Evolutionary conservation across 2,329 filamentous ascomycete species (phyloP), one percentile per base, ranked within the genome.

Genomic region (Fusarium odoratissimum): DNA sequence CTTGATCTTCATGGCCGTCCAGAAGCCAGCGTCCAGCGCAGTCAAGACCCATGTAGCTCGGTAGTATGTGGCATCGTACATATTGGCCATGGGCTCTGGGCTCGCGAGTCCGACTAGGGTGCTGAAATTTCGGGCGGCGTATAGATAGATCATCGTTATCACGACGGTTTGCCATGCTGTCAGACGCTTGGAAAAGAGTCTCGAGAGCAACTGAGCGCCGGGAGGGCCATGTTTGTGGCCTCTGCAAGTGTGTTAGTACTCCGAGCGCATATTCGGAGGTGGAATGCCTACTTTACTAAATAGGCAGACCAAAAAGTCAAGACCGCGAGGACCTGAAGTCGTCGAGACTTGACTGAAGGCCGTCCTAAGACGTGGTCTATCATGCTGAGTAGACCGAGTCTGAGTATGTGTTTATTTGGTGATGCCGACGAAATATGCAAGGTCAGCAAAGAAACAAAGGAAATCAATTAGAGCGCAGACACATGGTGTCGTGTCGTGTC

Each of bases 11-110:
- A 99, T 99, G 38, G 96, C 96, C 0, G 95, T 97, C 96, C 96
- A 99, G 82, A 98, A 99, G 3, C 96, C 96, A 10, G 96, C 96
- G 77, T 99, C 96, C 68, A 99, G 84, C 0, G 95, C 96, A 0
- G 96, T 99, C 59, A 96, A 91, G 21, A 98, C 90, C 96, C 96
- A 99, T 79, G 96, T 99, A 61, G 96, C 96, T 54, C 96, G 92
- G 81, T 97, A 99, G 84, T 97, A 99, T 33, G 93, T 91, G 57
- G 94, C 88, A 60, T 93, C 94, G 84, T 99, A 99, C 80, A 98
- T 92, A 79, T 97, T 97, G 35, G 95, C 93, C 79, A 99, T 88
- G 25, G 96, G 96, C 78, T 99, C 96, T 8, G 96, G 95, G 74
- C 92, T 95, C 75, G 97, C 95, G 57, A 99, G 89, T 7, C 95